Percentiles rank a stretch among this genome's conserved stretches.
phyloP scores from a whole-genome alignment of 2,329 filamentous ascomycete species.

The Sphaceloma murrayae region DNA sequence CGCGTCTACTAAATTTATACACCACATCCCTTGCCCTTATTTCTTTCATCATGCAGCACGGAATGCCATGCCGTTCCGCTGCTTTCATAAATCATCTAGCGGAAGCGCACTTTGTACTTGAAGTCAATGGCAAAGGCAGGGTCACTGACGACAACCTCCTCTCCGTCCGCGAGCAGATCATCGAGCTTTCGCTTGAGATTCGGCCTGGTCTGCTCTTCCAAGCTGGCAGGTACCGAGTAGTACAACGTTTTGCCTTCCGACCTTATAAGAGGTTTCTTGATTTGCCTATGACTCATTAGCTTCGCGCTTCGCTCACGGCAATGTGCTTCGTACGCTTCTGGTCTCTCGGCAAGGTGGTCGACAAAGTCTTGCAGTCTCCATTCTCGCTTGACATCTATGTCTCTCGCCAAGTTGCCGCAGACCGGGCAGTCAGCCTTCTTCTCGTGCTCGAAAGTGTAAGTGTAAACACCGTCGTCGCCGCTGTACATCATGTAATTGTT shows the following conservation, averaged over 20 bases:
- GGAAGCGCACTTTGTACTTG: constrained; percentile 49
- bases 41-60: constrained; percentile 14
- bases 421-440: constrained; percentile 92
- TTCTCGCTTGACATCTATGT: constrained; percentile 59
- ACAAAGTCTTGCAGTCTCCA: constrained; percentile 74
- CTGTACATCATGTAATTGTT: constrained; percentile 98
- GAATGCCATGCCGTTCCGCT: too few relatives aligned
- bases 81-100: background rate
- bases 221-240: constrained; percentile 69
- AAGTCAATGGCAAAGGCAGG: constrained; percentile 73
- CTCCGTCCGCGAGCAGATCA: constrained; percentile 68
- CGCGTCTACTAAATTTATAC: background rate
- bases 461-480: constrained; percentile 90
- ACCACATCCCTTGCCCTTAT: too few relatives aligned
- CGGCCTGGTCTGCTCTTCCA: constrained; percentile 74
- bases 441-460: constrained; percentile 91
- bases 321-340: constrained; percentile 52
- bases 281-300: constrained; percentile 43
- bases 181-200: constrained; percentile 71
- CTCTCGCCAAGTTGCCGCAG: constrained; percentile 73
- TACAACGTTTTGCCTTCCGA: constrained; percentile 77
- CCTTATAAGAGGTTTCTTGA: constrained; percentile 86
- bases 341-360: constrained; percentile 68
- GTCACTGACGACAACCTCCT: constrained; percentile 87
- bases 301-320: background rate